Percentiles rank a stretch among this genome's conserved stretches.
Conservation (phyloP, 495 filamentous ascomycete genomes). For the Podospora pseudocomata region DNA sequence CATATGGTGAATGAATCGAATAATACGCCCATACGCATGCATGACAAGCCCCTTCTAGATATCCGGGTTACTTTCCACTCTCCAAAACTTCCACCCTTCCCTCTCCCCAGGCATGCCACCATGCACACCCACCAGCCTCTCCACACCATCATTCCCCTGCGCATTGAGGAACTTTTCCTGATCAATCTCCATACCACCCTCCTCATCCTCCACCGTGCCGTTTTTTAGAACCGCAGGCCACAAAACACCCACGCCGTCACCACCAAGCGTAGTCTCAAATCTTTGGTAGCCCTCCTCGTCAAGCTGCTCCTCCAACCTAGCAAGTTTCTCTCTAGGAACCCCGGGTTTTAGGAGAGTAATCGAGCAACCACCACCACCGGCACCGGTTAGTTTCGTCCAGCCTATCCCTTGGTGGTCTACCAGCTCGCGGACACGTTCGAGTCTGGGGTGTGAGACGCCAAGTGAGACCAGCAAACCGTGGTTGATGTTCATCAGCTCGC, state of each 20-base stretch:
- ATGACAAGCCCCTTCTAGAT: neutral
- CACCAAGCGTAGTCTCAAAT: conserved; percentile 84
- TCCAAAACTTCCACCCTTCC: conserved; percentile 95
- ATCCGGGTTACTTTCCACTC: conserved; percentile 43
- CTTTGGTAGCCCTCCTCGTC: conserved; percentile 72
- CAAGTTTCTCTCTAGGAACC: conserved; percentile 46
- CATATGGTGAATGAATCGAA: conserved; percentile 1
- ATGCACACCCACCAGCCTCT: conserved; percentile 66
- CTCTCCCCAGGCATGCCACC: conserved; percentile 55
- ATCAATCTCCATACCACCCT: conserved; percentile 87
- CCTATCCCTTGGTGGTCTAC: conserved; percentile 87
- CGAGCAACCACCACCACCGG: conserved; percentile 90
- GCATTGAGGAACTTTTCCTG: conserved; percentile 86
- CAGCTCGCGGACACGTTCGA: conserved; percentile 88
- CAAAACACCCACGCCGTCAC: conserved; percentile 87
- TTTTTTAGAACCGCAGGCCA: conserved; percentile 84
- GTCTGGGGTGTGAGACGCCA: conserved; percentile 87
- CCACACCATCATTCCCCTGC: conserved; percentile 74
- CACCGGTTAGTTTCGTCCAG: conserved; percentile 95
- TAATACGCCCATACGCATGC: neutral
- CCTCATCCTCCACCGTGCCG: conserved; percentile 59
- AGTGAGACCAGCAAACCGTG: conserved; percentile 84
- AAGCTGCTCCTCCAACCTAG: conserved; percentile 62
- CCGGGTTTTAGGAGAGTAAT: conserved; percentile 79
- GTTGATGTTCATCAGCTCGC: conserved; percentile 86